Evolutionary conservation across 192 early-diverging fungal genomes (phyloP).

Genomic region (Chytriomyces sp.): DNA sequence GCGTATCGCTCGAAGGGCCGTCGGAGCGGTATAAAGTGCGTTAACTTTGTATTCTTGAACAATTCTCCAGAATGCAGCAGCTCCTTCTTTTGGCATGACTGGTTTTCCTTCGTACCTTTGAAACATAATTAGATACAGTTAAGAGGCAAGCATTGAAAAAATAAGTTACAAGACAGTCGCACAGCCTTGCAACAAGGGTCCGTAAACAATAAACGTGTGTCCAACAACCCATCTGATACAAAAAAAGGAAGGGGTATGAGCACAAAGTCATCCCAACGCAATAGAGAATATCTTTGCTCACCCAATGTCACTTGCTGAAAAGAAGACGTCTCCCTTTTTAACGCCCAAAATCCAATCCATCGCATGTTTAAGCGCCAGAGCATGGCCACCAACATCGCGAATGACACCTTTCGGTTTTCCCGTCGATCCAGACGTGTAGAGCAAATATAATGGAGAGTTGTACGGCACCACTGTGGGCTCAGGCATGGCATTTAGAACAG

Average conservation of each 20-base stretch:
- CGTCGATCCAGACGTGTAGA: constrained; percentile 65
- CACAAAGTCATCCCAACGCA: background rate
- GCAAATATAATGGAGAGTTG: constrained; percentile 71
- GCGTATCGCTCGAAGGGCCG: constrained; percentile 73
- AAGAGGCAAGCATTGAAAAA: background rate
- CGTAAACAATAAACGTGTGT: constrained; percentile 82
- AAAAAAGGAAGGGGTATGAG: background rate
- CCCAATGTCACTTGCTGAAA: constrained; percentile 83
- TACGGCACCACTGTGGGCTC: background rate
- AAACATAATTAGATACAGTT: too few species aligned
- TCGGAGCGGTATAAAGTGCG: constrained; percentile 82
- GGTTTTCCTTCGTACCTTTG: constrained; percentile 79
- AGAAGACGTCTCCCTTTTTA: constrained; percentile 76
- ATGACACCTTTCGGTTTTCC: constrained; percentile 79
- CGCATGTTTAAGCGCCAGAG: constrained; percentile 70
- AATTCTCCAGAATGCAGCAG: constrained; percentile 80
- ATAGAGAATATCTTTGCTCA: background rate
- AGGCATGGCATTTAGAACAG: constrained; percentile 9
- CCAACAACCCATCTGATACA: constrained; percentile 76
- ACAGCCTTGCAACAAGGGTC: constrained; percentile 75
- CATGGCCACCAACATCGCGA: constrained; percentile 69
- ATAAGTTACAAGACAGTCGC: constrained; percentile 71
- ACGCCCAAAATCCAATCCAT: constrained; percentile 76
- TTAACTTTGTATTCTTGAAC: constrained; percentile 77
- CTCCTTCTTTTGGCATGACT: constrained; percentile 68